Base-by-base conservation (phyloP, 441 rosid genomes). In the Euphorbia celastroides region DNA sequence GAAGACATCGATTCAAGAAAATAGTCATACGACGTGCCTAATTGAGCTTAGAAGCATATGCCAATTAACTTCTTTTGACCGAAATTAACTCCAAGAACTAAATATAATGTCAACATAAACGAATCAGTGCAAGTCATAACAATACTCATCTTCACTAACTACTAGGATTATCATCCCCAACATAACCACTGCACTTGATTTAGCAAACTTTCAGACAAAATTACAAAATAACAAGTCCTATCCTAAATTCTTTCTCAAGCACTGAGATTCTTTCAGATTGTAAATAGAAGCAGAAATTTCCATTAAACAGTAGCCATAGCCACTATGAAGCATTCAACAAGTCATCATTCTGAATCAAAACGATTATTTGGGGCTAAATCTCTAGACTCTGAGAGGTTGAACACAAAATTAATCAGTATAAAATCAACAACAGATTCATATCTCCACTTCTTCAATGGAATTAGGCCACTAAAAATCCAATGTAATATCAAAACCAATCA, bases 141-240 rank as follows among this genome's bases (percentile, higher is more conserved):
- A 60, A 22, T 28, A n/a, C 20, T 60, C 26, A 68, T 32, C 36
- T 27, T 60, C 66, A 61, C 48, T 32, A 17, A 34, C 23, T 17
- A 26, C 44, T 22, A 6, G 28, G 2, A 5, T 46, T 60, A 57
- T 38, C 19, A 41, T 28, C 41, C 9, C 42, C 36, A 61, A 25
- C 27, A n/a, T 54, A 51, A 8, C 41, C 17, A 26, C n/a, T n/a
- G n/a, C 5, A 17, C 46, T 46, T 67, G 20, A 57, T 44, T 9
- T 34, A 34, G 9, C 38, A 4, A 34, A 34, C 38, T 34, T 34
- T 34, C 38, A 34, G 9, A 52, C 38, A 17, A 5, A 52, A n/a
- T n/a, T 32, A 28, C 44, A 51, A 4, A 32, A 64, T 26, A 2
- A 31, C 59, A 31, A 22, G 50, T 32, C n/a, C 34, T 25, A 51